Evolutionary conservation across 164 flowering plant genomes (phyloP).

Genomic region (Magnolia kwangsiensis): DNA sequence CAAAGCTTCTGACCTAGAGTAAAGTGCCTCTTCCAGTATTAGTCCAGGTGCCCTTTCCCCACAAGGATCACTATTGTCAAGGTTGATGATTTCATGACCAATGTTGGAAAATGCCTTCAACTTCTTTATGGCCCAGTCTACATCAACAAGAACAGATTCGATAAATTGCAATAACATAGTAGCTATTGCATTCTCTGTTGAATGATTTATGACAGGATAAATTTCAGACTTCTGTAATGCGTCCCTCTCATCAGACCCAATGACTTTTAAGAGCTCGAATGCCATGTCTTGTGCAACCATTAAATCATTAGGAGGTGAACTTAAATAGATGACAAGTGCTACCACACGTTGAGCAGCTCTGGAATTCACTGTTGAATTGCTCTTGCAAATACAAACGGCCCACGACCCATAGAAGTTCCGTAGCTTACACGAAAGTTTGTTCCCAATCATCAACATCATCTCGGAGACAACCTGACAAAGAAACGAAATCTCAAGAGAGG

Average conservation of each 20-base stretch:
- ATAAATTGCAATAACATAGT: conserved; percentile 45
- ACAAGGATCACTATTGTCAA: conserved; percentile 15
- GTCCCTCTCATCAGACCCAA: conserved; percentile 37
- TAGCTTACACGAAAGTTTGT: conserved; percentile 39
- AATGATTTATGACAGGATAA: conserved; percentile 52
- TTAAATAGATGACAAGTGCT: conserved; percentile 40
- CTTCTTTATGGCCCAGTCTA: conserved; percentile 58
- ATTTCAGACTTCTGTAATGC: conserved; percentile 42
- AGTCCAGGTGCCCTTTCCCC: conserved; percentile 31
- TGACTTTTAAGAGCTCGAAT: conserved; percentile 48
- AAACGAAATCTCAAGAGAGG: background rate
- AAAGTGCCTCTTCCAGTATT: conserved; percentile 53
- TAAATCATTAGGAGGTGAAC: conserved; percentile 55
- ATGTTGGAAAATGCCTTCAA: conserved; percentile 34
- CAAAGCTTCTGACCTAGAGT: conserved; percentile 59
- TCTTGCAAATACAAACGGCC: conserved; percentile 52
- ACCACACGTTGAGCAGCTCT: conserved; percentile 52
- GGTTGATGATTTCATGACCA: conserved; percentile 23
- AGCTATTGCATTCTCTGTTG: conserved; percentile 42
- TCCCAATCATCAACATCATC: conserved; percentile 45
- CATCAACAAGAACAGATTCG: conserved; percentile 46
- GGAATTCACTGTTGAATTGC: conserved; percentile 27
- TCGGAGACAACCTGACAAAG: conserved; percentile 55
- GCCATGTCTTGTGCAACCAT: conserved; percentile 49
- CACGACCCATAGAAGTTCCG: conserved; percentile 51